Evolutionary conservation across 1,139 yeast genomes (phyloP).

Genomic region (Pneumocystis sp.): DNA sequence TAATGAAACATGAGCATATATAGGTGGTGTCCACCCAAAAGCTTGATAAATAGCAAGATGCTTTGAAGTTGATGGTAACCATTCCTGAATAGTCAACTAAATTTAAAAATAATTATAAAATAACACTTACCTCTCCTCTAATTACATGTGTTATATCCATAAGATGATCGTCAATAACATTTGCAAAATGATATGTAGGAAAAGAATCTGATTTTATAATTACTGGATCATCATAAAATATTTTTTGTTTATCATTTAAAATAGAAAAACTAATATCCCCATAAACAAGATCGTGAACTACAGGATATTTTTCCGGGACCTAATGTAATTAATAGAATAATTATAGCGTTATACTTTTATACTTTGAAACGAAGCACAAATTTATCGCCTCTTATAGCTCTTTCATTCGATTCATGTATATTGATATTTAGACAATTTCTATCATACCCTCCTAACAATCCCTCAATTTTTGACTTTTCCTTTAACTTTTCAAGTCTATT

Average conservation of each 20-base stretch:
- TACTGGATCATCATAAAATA: constrained; percentile 79
- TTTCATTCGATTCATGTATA: constrained; percentile 28
- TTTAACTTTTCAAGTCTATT: constrained; percentile 57
- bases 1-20: constrained; percentile 77
- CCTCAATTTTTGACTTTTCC: constrained; percentile 54
- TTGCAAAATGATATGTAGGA: constrained; percentile 95
- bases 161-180: constrained; percentile 83
- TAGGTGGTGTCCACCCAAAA: constrained; percentile 74
- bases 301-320: constrained; percentile 56
- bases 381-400: constrained; percentile 24
- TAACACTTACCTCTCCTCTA: constrained; percentile 48
- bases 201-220: constrained; percentile 77
- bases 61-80: constrained; percentile 93
- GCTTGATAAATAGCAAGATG: constrained; percentile 78
- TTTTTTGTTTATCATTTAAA: constrained; percentile 52
- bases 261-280: constrained; percentile 67
- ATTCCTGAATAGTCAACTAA: constrained; percentile 32
- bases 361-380: constrained; percentile 21
- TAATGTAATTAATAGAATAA: neutral
- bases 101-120: neutral
- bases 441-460: constrained; percentile 89
- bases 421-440: constrained; percentile 48
- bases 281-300: constrained; percentile 57
- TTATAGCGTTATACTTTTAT: constrained; percentile 30
- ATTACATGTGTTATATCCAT: constrained; percentile 90